Base-by-base conservation (phyloP, 2,329 filamentous ascomycete genomes). In the Leptoxyphium fumago region DNA sequence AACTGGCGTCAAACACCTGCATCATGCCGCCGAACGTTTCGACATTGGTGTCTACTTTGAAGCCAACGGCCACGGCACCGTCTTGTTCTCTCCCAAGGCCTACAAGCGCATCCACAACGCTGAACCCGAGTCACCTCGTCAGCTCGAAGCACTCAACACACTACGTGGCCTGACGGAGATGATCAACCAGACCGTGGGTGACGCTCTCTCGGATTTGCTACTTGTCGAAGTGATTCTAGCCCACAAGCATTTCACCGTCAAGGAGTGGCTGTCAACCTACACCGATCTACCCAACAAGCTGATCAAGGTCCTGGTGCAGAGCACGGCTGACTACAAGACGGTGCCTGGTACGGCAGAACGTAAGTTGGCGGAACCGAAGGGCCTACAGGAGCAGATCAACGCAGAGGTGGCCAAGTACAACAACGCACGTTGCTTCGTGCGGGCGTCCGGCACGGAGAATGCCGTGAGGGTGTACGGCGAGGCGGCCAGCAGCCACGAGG, bases 31-130 rank as follows among this genome's bases (percentile, higher is more conserved):
- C 34, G 80, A 84, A 57, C 84, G 88, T 52, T 94, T 93, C 55
- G 91, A 98, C 57, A 80, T 96, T 44, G 91, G 91, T 45, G 86
- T 96, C 43, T 98, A 98, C 70, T 98, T 98, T 58, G 91, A 98
- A 69, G 91, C 91, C 51, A 98, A 98, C 61, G 91, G 91, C 28
- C 91, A 98, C 64, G 91, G 91, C 52, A 98, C 91, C 9, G 83
- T 96, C 30, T 80, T 96, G 44, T 98, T 98, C 72, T 94, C 85
- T 1, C 77, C 82, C 46, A 79, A 84, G 47, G 89, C 89, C 3
- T 70, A 89, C 40, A 80, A 82, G 54, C 74, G 77, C 41, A 93
- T 98, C 67, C 74, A 73, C 52, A 82, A 77, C 55, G 82, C 82
- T 48, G 75, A 86, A 59, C 88, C 91, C 5, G 82, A 93, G 63